Base-by-base conservation (phyloP, 75 land plant species). In the Larix kaempferi region DNA sequence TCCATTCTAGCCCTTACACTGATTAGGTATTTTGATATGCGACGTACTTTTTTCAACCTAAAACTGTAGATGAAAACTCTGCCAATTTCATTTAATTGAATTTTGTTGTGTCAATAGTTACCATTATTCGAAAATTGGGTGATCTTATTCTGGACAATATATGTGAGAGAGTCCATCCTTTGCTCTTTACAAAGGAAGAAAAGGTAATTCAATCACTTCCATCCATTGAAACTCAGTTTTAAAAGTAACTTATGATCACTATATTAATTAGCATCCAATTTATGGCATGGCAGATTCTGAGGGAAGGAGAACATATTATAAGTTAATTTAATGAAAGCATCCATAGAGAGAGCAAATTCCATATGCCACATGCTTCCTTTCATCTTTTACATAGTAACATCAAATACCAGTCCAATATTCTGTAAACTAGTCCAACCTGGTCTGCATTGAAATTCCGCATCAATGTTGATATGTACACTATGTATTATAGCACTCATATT, bases 111-210 rank as follows among this genome's bases (percentile, higher is more conserved):
- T 6, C 39, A 44, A n/a, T 74, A 93, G 97, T 94, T 96, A 1
- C 99, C 99, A 3, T 60, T 96, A 3, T 96, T 96, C 61, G 85
- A 91, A 81, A 83, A 58, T 57, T 96, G 87, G 99, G 94, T 80
- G 91, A 90, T 76, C 92, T 96, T 17, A 89, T 94, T 44, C 86
- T 96, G 8, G 94, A 94, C 88, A 96, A 94, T 76, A 94, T 96
- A 0, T 96, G 99, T 76, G 97, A 96, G 41, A 76, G 93, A 52
- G 85, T 94, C 6, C 94, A 89, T 78, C 94, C 90, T 52, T 81
- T 92, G 1, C 88, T 94, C 27, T 92, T 83, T 84, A 88, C 89
- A 86, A 94, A 87, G 77, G 90, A 83, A 65, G 99, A 96, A 87
- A 85, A 87, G 91, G 99, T 96, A 84, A 44, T 14, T 54, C 35